A percentile compares a stretch with the other conserved stretches of the same genome.
phyloP scores from a whole-genome alignment of 2,329 filamentous ascomycete genomes.

The Cladosporium sp. region DNA sequence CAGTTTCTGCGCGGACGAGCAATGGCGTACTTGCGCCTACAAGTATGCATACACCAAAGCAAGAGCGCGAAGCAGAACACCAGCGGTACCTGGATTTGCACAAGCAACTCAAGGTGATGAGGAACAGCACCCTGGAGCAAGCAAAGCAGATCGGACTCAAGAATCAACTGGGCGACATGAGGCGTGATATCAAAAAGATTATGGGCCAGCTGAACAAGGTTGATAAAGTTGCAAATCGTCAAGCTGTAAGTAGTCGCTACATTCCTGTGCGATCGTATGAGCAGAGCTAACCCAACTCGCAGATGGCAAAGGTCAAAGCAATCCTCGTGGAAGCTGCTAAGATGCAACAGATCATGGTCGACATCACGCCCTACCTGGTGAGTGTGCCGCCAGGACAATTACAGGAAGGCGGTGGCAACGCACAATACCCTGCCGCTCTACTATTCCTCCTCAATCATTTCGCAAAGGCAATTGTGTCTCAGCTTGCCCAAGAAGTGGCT shows the following conservation, averaged over 20 bases:
- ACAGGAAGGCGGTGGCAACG: constrained; percentile 21
- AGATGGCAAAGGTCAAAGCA: constrained; percentile 52
- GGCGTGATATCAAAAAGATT: constrained; percentile 59
- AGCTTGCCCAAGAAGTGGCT: constrained; percentile 48
- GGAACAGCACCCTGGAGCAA: constrained; percentile 55
- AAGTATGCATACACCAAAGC: constrained; percentile 1
- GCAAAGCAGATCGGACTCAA: constrained; percentile 59
- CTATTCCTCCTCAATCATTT: constrained; percentile 77
- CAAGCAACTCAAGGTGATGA: constrained; percentile 63
- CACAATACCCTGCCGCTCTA: constrained; percentile 49
- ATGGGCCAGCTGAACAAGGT: constrained; percentile 69
- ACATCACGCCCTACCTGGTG: constrained; percentile 41
- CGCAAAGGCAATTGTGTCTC: constrained; percentile 69
- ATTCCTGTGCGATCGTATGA: not conserved
- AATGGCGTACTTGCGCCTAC: constrained; percentile 4
- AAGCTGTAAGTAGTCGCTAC: constrained; percentile 48
- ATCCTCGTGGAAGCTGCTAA: constrained; percentile 49
- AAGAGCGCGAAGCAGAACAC: constrained; percentile 46
- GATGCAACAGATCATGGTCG: constrained; percentile 26
- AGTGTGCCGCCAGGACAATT: constrained; percentile 34
- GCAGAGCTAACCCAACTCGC: constrained; percentile 22
- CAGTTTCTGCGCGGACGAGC: not conserved
- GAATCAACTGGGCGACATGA: constrained; percentile 61
- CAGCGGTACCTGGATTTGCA: constrained; percentile 60
- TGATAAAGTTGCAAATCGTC: constrained; percentile 62